These are phyloP conservation scores for Arachis stenosperma DNA, from an alignment of 306 rosid genomes.

Conservation along the genomic window DNA sequence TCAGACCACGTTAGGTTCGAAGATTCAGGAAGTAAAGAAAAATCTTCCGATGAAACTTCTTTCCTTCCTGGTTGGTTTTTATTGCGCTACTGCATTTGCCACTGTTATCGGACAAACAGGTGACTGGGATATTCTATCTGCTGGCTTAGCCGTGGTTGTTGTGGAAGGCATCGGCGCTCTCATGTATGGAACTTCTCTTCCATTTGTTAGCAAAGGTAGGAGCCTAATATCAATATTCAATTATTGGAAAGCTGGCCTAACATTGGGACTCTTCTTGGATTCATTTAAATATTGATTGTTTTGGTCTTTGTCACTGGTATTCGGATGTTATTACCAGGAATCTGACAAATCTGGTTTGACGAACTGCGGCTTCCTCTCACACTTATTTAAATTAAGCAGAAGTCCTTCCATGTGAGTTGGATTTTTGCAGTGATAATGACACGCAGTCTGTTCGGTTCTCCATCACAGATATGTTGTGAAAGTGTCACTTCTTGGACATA, in stretches of 20 bases:
- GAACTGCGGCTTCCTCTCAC: too few species aligned
- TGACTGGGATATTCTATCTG: slow-evolving; percentile 97
- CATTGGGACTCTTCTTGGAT: slow-evolving; percentile 95
- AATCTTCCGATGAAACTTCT: slow-evolving; percentile 74
- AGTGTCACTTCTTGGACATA: slow-evolving; percentile 10
- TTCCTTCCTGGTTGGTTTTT: slow-evolving; percentile 87
- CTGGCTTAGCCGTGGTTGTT: slow-evolving; percentile 80
- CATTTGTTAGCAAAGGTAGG: slow-evolving; percentile 54
- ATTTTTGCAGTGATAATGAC: slow-evolving; percentile 27
- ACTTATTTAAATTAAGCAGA: not conserved
- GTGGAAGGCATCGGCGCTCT: slow-evolving; percentile 96
- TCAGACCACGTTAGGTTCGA: slow-evolving; percentile 61
- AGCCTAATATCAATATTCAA: slow-evolving; percentile 73
- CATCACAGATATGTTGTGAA: slow-evolving; percentile 8
- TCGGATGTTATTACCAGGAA: too few species aligned
- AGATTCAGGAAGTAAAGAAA: slow-evolving; percentile 65
- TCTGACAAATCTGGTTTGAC: too few species aligned
- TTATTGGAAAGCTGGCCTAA: slow-evolving; percentile 96
- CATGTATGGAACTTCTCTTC: slow-evolving; percentile 75
- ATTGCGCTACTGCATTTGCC: slow-evolving; percentile 92
- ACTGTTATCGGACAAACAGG: slow-evolving; percentile 98
- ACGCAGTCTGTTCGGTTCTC: not conserved
- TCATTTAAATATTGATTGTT: slow-evolving; percentile 73
- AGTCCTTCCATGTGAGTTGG: slow-evolving; percentile 21
- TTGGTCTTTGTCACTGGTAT: too few species aligned